Evolutionary conservation across 495 filamentous ascomycete genomes (phyloP).

Genomic region (Bathelium albidoporum): DNA sequence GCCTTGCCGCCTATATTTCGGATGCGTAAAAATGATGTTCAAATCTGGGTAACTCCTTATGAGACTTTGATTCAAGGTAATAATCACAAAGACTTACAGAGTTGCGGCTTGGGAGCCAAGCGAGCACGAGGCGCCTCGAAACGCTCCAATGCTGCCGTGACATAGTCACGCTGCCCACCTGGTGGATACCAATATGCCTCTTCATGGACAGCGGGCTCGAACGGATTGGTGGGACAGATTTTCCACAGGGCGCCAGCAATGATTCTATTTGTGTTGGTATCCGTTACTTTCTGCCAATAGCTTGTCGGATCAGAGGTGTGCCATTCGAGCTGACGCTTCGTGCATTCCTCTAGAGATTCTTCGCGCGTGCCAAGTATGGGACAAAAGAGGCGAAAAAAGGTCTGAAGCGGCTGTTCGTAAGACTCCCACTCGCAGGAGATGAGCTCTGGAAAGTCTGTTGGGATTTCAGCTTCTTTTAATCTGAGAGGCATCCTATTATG

Average conservation of each 20-base stretch:
- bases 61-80: not conserved
- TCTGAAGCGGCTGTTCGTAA: not conserved
- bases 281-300: constrained; percentile 7
- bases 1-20: constrained; percentile 4
- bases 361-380: not conserved
- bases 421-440: not conserved
- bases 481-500: not conserved
- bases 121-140: constrained; percentile 3
- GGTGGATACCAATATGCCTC: constrained; percentile 4
- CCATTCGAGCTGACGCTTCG: constrained; percentile 6
- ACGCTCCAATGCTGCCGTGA: not conserved
- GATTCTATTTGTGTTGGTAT: not conserved
- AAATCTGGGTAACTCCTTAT: not conserved
- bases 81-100: constrained; percentile 1
- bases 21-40: constrained; percentile 10
- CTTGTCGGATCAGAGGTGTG: constrained; percentile 2
- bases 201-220: not conserved
- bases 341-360: constrained; percentile 3
- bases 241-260: constrained; percentile 7
- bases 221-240: constrained; percentile 2
- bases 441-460: not conserved
- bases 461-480: not conserved
- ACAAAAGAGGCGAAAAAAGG: not conserved
- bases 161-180: not conserved
- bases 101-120: not conserved